A percentile compares a stretch with the other conserved stretches of the same genome.
These are phyloP conservation scores for Silene coronaria DNA, from an alignment of 179 eudicot genomes.

Conservation along the genomic window DNA sequence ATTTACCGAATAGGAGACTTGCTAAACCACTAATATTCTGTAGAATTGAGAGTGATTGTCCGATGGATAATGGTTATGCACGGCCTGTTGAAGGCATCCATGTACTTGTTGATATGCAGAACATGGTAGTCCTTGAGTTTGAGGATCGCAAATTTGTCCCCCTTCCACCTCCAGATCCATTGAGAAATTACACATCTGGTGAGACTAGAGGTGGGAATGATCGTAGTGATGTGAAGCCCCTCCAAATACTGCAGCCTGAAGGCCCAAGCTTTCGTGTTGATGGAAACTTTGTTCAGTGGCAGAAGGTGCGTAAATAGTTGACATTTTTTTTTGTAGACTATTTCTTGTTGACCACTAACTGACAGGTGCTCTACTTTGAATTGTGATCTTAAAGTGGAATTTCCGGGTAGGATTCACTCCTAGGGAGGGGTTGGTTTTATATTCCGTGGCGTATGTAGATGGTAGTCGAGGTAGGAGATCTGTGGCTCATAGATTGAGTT, in stretches of 20 bases:
- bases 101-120: slow-evolving; percentile 89
- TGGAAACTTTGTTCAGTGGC: slow-evolving; percentile 88
- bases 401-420: slow-evolving; percentile 64
- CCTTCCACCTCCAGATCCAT: slow-evolving; percentile 87
- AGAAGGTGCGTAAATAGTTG: slow-evolving; percentile 46
- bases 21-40: slow-evolving; percentile 95
- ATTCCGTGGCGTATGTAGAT: slow-evolving; percentile 83
- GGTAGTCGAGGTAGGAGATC: slow-evolving; percentile 81
- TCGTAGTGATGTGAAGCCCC: slow-evolving; percentile 87
- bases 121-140: slow-evolving; percentile 84
- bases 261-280: slow-evolving; percentile 91
- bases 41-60: slow-evolving; percentile 89
- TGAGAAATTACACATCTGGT: slow-evolving; percentile 90
- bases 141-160: slow-evolving; percentile 94
- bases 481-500: slow-evolving; percentile 80
- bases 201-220: slow-evolving; percentile 90
- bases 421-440: slow-evolving; percentile 75
- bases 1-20: slow-evolving; percentile 85
- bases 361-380: not conserved
- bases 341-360: not conserved
- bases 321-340: not conserved
- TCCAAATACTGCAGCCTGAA: slow-evolving; percentile 79
- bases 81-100: slow-evolving; percentile 98
- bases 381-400: slow-evolving; percentile 34
- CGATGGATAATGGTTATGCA: slow-evolving; percentile 98